Base-by-base conservation (phyloP, 1,284 basidiomycete genomes). In the Sanghuangporus sanghuang region DNA sequence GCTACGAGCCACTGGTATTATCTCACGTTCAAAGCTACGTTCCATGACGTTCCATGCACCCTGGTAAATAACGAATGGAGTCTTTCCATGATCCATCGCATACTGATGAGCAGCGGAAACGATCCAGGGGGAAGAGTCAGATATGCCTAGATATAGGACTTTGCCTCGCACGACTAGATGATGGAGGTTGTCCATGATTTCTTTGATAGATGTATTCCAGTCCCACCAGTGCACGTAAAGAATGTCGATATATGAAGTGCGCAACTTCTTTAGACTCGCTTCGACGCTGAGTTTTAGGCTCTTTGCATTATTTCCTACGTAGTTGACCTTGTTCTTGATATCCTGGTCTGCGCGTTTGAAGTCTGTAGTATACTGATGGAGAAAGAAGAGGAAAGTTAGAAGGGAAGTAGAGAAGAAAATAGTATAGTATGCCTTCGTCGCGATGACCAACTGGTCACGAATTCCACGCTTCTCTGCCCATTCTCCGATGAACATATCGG, bases 11-110 rank as follows among this genome's bases (percentile, higher is more conserved):
- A 85, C 83, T 2, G 81, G 82, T 36, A 84, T 74, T 57, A 85
- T 82, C 6, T 84, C 82, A 6, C 81, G 72, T 72, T 84, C 82
- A 54, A 83, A 75, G 42, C 76, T 75, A 18, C 82, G 75, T 9
- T 71, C 48, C 60, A 80, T 70, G 18, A 82, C 73, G 64, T 74
- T 81, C 82, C 83, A 85, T 18, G 68, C 66, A 18, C 82, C 82
- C 67, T 85, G 82, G 68, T 85, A 85, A 64, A 85, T 75, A 2
- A 76, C 73, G 67, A 84, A 84, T 1, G 78, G 81, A 0, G 79
- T 77, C 68, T 81, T 76, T 16, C 77, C 79, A 48, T 78, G 74
- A 32, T 77, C 73, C 5, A 74, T 66, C 0, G 74, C 74, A 36
- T 76, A 78, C 56, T 74, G 72, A 59, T 78, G 77, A 6, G 68